Evolutionary conservation across 345 rosid species (phyloP), one percentile per base, ranked within the genome.

Genomic region (Carallia brachiata): DNA sequence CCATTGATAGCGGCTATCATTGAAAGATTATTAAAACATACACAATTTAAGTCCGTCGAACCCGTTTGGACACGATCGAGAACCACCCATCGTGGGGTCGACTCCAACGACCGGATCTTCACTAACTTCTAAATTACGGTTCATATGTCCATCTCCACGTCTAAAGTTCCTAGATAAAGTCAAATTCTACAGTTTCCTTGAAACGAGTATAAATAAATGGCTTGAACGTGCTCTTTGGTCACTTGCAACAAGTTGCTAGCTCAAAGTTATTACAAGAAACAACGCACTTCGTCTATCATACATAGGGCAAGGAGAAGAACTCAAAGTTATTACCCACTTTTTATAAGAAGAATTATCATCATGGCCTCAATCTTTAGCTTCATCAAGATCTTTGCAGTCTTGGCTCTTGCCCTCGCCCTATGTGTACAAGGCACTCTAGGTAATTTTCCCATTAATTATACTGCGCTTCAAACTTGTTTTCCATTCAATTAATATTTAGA

Each of bases 321-420:
- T 63, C 60, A 39, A 17, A 63, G 65, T 36, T 44, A 23, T 50
- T 13, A 0, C 40, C 61, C n/a, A 7, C 55, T 30, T 72, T 52
- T 2, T 28, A 23, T 23, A 23, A 23, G 23, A 23, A 36, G 0
- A 48, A 60, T 44, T 6, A 18, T 36, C 28, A 7, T 36, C 7
- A 84, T 85, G 88, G 83, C 80, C 40, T 80, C 80, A 68, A 63
- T 36, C 75, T 54, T 61, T 37, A 50, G 62, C 74, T 27, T 68
- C 67, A 78, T 68, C 67, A 78, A 63, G 70, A 71, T 7, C 52
- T 17, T 80, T 28, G 59, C 78, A 18, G 1, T 74, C 36, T 10
- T 78, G 48, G 77, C 81, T 70, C 67, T 82, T 39, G 72, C 76
- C 39, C 64, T 82, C 53, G 52, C 79, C 56, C 19, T 82, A 54